A percentile compares a stretch with the other conserved stretches of the same genome.
phyloP scores from a whole-genome alignment of 306 rosid genomes.

The Ormosia semicastrata region DNA sequence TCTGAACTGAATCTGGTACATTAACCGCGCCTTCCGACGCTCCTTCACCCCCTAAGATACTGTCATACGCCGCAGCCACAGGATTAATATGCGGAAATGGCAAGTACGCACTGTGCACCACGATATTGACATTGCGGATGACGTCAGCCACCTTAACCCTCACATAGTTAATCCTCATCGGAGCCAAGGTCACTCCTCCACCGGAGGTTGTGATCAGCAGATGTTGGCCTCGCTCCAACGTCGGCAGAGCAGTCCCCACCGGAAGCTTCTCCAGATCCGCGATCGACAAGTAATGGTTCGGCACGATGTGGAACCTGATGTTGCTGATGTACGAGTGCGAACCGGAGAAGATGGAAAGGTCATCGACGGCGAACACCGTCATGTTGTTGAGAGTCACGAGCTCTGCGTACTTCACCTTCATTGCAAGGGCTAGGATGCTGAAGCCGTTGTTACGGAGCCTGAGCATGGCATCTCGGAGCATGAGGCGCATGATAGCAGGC shows the following conservation, averaged over 20 bases:
- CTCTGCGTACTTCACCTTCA: slow-evolving; percentile 62
- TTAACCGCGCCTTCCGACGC: slow-evolving; percentile 23
- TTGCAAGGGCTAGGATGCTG: slow-evolving; percentile 59
- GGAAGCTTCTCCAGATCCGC: slow-evolving; percentile 67
- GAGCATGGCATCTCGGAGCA: slow-evolving; percentile 69
- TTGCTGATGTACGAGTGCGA: slow-evolving; percentile 60
- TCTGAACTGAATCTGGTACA: slow-evolving; percentile 8
- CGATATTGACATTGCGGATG: slow-evolving; percentile 57
- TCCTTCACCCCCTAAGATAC: slow-evolving; percentile 43
- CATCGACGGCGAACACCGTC: slow-evolving; percentile 67
- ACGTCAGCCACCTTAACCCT: slow-evolving; percentile 57
- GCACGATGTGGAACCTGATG: slow-evolving; percentile 65
- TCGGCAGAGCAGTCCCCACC: slow-evolving; percentile 56
- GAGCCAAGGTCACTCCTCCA: slow-evolving; percentile 37
- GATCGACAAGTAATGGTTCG: slow-evolving; percentile 49
- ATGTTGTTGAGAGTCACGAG: slow-evolving; percentile 58
- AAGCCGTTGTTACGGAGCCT: slow-evolving; percentile 70
- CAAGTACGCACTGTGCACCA: slow-evolving; percentile 57
- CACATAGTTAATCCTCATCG: slow-evolving; percentile 68
- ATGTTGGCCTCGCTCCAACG: slow-evolving; percentile 50
- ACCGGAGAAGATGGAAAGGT: slow-evolving; percentile 69
- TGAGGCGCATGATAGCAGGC: slow-evolving; percentile 57
- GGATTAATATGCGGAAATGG: slow-evolving; percentile 72
- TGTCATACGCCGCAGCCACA: slow-evolving; percentile 43
- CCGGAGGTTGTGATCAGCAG: slow-evolving; percentile 57